Conservation (phyloP, 768 basidiomycete species). For the Xerocomus potaroensis region DNA sequence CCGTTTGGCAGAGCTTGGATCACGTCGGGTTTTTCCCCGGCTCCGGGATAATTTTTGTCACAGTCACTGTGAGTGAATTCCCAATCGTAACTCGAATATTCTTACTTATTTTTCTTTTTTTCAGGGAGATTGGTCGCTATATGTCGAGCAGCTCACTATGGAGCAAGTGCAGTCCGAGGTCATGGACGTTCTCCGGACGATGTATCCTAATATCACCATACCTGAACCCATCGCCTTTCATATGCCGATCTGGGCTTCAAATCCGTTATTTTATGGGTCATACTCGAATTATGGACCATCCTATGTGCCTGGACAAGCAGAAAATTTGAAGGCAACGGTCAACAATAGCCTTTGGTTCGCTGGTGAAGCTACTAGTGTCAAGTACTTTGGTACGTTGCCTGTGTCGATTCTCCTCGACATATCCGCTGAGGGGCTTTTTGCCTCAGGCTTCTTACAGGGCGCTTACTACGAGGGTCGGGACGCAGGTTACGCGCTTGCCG, state of each 20-base stretch:
- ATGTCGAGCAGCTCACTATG: constrained; percentile 51
- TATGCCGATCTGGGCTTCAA: constrained; percentile 50
- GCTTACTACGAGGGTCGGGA: constrained; percentile 53
- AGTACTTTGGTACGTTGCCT: constrained; percentile 50
- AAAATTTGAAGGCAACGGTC: constrained; percentile 54
- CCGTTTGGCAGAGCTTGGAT: constrained; percentile 66
- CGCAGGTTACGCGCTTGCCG: constrained; percentile 36
- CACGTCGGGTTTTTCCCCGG: constrained; percentile 54
- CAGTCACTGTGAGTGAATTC: constrained; percentile 20
- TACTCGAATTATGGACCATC: constrained; percentile 71
- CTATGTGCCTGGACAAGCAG: constrained; percentile 49
- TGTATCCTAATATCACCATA: constrained; percentile 41
- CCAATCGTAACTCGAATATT: background rate
- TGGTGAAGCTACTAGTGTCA: constrained; percentile 55
- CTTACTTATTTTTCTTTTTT: background rate
- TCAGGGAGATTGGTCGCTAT: constrained; percentile 57
- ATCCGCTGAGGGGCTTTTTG: background rate
- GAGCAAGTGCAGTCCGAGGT: constrained; percentile 48
- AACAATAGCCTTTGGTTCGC: constrained; percentile 53
- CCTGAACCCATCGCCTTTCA: constrained; percentile 55
- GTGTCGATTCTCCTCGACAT: background rate
- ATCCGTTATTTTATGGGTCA: constrained; percentile 42
- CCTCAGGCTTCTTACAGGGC: constrained; percentile 51
- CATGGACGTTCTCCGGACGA: constrained; percentile 42
- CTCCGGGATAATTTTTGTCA: constrained; percentile 42